Conservation (phyloP, 495 filamentous ascomycete species). For the Hypoxylon trugodes region DNA sequence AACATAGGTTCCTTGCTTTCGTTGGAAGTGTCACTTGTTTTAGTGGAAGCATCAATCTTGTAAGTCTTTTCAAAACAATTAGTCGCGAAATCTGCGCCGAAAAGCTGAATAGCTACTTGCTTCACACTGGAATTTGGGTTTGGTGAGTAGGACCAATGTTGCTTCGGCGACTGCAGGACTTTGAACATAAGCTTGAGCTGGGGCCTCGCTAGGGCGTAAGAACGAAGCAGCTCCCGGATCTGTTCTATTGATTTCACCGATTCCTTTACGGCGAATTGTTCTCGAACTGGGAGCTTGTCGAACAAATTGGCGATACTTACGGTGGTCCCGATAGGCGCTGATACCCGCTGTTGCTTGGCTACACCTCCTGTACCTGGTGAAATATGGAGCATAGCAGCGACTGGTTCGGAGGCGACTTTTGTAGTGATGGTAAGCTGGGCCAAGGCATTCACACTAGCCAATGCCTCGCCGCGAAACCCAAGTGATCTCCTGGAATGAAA, state of each 20-base stretch:
- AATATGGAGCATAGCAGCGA: slow-evolving; percentile 58
- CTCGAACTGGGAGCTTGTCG: slow-evolving; percentile 75
- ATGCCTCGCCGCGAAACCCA: slow-evolving; percentile 88
- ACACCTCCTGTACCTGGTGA: slow-evolving; percentile 49
- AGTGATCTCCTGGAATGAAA: slow-evolving; percentile 70
- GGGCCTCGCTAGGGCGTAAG: slow-evolving; percentile 79
- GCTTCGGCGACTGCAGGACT: slow-evolving; percentile 69
- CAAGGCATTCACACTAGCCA: slow-evolving; percentile 79
- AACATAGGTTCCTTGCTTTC: background rate
- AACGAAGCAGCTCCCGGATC: slow-evolving; percentile 73
- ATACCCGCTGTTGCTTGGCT: slow-evolving; percentile 53
- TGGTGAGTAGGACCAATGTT: slow-evolving; percentile 78
- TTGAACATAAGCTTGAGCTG: slow-evolving; percentile 70
- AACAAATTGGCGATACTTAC: slow-evolving; percentile 75
- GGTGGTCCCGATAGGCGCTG: slow-evolving; percentile 82
- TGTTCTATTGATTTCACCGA: slow-evolving; percentile 67
- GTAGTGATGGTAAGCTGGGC: slow-evolving; percentile 74
- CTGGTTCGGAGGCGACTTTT: slow-evolving; percentile 72
- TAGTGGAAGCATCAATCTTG: slow-evolving; percentile 17
- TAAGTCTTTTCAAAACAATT: slow-evolving; percentile 48
- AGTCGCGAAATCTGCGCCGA: slow-evolving; percentile 71
- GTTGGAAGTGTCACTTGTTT: background rate
- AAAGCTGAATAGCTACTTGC: slow-evolving; percentile 74
- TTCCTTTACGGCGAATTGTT: slow-evolving; percentile 69
- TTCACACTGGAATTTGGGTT: slow-evolving; percentile 59